Base-by-base conservation (phyloP, 2,329 filamentous ascomycete species). In the Cercospora sp. region DNA sequence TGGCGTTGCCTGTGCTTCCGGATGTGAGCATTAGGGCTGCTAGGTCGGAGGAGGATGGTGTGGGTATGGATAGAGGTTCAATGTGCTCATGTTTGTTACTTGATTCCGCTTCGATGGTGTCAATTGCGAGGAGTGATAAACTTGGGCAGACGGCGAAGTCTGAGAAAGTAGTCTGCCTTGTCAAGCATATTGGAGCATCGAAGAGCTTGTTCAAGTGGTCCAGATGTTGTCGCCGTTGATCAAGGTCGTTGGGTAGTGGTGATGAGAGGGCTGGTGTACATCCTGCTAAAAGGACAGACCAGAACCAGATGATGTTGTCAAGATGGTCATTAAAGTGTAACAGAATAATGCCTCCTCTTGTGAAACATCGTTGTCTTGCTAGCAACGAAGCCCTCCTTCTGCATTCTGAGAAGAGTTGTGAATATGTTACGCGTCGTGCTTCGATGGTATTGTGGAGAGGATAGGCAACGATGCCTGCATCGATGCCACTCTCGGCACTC, bases 251-350 rank as follows among this genome's bases (percentile, higher is more conserved):
- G 26, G 73, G 70, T 8, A 82, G 72, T 3, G 78, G 71, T 2
- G 78, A 75, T 0, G 78, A 81, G n/a, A 82, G 77, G 16, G 76
- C 78, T 5, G 81, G 81, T 5, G 81, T 63, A 26, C 74, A 74
- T 5, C 79, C 78, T 0, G 79, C 80, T 13, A 76, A 61, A 2
- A 80, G 67, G 1, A 76, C 74, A 0, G 79, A 69, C 81, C 81
- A 83, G 64, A 82, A 80, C 80, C 80, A 83, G n/a, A 76, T 58
- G 8, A 82, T 77, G n/a, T 71, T 76, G 26, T 82, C 78, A 34
- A 73, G 62, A 45, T 81, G 78, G 18, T 74, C 70, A 16, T 79
- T 71, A 21, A 81, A 78, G 67, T 82, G 78, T 1, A 79, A 12
- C 9, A 69, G 43, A 16, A 66, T n/a, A 49, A 66, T 43, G 24